Evolutionary conservation across 805 yeast species (phyloP), one percentile per base, ranked within the genome.

Genomic region (Metschnikowia sp.): DNA sequence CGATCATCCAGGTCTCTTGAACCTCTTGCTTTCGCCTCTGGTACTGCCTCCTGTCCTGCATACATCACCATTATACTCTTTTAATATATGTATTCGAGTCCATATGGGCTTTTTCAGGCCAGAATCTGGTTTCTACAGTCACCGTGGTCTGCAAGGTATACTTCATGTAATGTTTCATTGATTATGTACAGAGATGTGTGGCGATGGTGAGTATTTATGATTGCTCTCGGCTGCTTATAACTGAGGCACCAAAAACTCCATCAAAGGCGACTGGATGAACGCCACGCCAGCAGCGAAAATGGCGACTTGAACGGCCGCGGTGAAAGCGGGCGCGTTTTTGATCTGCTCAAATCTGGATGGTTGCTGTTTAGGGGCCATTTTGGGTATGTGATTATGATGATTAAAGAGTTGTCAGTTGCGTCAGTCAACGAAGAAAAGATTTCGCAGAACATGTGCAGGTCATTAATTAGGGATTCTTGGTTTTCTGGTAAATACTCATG

Each of bases 231-330:
- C 29, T 19, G 36, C 50, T 56, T 68, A 73, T 58, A 73, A 75
- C 66, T 86, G 92, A 44, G 94, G 94, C 59, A 85, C 90, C 70
- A 86, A 70, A 80, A 84, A 79, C 48, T 86, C 92, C 88, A 84
- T 84, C 60, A 84, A 68, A 56, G 91, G 85, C 40, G 90, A 83
- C 71, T 84, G 88, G 57, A 87, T 79, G 65, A 86, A 79, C 22
- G 82, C 81, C 56, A 85, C 86, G 64, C 94, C 94, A 40, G 86
- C 72, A 48, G 78, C 79, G 60, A 87, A 86, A 51, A 85, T 72
- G 35, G 74, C 75, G 49, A 78, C 80, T 66, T 86, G 86, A 38
- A 85, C 64, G 41, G 80, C 75, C 46, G 85, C 72, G 48, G 88
- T 82, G 72, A 74, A 86, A 12, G 75, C 76, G 52, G 94, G 94